A percentile compares a stretch with the other conserved stretches of the same genome.
phyloP scores from a whole-genome alignment of 164 flowering plant species.

The Vitis cinerea region DNA sequence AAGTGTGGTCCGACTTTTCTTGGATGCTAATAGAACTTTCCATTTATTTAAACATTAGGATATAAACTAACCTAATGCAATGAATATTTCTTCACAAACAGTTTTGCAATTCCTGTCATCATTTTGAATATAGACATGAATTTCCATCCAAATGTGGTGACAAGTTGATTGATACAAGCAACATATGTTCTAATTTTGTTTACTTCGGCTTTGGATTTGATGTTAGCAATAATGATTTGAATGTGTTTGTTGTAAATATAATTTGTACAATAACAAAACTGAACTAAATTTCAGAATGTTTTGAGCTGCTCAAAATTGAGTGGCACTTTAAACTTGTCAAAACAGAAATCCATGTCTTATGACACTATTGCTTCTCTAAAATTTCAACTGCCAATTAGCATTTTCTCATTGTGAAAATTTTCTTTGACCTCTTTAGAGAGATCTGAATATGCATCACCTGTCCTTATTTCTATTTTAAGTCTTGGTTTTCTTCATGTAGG shows the following conservation, averaged over 20 bases:
- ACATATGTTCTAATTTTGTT: neutral
- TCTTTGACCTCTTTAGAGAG: neutral
- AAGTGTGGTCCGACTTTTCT: neutral
- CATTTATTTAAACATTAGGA: neutral
- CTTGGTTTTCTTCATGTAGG: conserved; percentile 29
- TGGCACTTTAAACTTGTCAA: neutral
- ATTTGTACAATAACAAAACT: neutral
- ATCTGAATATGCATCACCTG: neutral
- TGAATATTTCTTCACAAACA: neutral
- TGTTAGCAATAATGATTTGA: neutral
- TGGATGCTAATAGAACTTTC: neutral
- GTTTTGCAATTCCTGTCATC: neutral
- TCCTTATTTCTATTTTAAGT: neutral
- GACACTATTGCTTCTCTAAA: neutral
- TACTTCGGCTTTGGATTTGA: neutral
- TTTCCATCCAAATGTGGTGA: neutral
- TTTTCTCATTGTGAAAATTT: neutral
- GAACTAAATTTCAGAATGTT: neutral
- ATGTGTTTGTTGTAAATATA: neutral
- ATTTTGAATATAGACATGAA: neutral
- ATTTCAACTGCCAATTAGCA: neutral
- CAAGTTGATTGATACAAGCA: neutral
- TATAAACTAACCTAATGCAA: neutral
- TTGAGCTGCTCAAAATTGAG: neutral
- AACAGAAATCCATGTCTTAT: neutral